Conservation (phyloP, 2,329 filamentous ascomycete species). For the Colletotrichum navitas region DNA sequence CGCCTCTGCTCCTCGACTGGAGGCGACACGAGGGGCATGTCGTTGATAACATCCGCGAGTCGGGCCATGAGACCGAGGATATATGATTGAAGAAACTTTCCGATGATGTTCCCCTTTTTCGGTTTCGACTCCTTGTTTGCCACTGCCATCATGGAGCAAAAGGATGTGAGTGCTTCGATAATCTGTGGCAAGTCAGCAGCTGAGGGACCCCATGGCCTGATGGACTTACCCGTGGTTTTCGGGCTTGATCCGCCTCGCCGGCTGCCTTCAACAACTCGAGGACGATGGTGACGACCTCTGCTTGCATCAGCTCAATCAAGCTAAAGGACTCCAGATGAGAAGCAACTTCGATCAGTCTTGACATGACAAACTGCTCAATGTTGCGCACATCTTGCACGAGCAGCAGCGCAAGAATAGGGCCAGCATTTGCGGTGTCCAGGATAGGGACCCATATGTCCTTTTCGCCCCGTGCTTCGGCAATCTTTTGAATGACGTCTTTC, state of each 20-base stretch:
- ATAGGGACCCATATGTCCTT: conserved; percentile 69
- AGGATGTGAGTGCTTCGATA: conserved; percentile 60
- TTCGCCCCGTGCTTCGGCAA: conserved; percentile 82
- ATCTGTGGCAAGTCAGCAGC: conserved; percentile 52
- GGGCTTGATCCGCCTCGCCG: conserved; percentile 73
- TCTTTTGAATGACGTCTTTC: conserved; percentile 81
- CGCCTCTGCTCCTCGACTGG: conserved; percentile 76
- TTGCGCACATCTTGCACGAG: conserved; percentile 69
- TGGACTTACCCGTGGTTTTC: conserved; percentile 67
- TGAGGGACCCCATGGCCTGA: background rate
- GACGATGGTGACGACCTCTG: conserved; percentile 80
- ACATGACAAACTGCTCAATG: conserved; percentile 75
- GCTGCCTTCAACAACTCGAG: conserved; percentile 86
- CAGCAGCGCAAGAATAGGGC: conserved; percentile 69
- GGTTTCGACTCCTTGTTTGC: conserved; percentile 58
- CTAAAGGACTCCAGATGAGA: conserved; percentile 75
- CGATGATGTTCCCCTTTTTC: conserved; percentile 70
- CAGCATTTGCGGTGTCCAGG: conserved; percentile 68
- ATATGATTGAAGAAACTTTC: conserved; percentile 83
- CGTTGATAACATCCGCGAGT: conserved; percentile 84
- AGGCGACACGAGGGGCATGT: conserved; percentile 67
- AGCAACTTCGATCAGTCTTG: conserved; percentile 76
- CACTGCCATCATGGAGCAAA: conserved; percentile 57
- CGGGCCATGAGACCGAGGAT: conserved; percentile 88
- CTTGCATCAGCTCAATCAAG: conserved; percentile 76